Base-by-base conservation (phyloP, 2,329 filamentous ascomycete species). In the Fusarium sp. region DNA sequence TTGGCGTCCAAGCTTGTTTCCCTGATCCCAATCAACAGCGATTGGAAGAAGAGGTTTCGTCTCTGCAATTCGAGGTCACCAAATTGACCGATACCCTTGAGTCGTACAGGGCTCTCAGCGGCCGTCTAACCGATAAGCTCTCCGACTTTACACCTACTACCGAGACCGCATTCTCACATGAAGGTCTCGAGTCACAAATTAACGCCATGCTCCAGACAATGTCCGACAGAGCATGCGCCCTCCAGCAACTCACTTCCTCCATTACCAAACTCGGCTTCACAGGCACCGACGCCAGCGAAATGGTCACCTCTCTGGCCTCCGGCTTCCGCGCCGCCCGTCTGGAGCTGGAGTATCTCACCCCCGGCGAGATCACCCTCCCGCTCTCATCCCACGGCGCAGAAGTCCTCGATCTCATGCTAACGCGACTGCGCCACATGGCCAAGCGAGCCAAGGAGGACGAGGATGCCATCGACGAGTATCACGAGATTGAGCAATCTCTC, bases 301-400 rank as follows among this genome's bases (percentile, higher is more conserved):
- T 86, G 57, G 72, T 89, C 9, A 63, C 78, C 2, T 80, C 83
- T 0, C 80, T 90, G 14, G 74, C 80, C 0, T 65, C 79, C 3
- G 81, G 83, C 3, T 86, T 90, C 76, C 84, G 87, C 20, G 75
- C 83, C 3, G 87, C 87, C 2, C 83, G 88, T 2, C 77, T 89
- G 0, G 87, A 90, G 68, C 82, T 90, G 4, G 88, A 90, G 74
- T 89, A 89, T 70, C 80, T 89, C 20, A 85, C 83, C 0, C 87
- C 87, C 0, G 87, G 87, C 7, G 87, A 90, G 72, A 78, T 84
- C n/a, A 71, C 81, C 0, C 79, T 88, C 1, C 85, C 86, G 0
- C 77, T 88, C 0, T 82, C 81, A 0, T 82, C 83, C 0, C 83
- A 83, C 49, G 87, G 87, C 3, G 83, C 84, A 1, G 82, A 86